These are phyloP conservation scores for Solanum microdontum DNA, from an alignment of 257 asterid species.

Conservation along the genomic window DNA sequence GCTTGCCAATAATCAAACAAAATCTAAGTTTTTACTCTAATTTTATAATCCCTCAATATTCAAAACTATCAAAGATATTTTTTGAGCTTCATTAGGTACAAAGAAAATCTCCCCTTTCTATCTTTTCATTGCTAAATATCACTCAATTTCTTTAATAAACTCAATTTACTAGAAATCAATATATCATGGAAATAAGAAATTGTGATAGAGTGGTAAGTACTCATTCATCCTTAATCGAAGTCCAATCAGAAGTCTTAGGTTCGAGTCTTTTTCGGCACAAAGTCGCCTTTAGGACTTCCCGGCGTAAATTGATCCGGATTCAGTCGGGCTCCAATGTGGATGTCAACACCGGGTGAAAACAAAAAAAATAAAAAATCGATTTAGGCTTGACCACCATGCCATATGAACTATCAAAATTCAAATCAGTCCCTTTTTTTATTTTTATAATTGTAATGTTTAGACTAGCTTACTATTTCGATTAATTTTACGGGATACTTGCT, in stretches of 20 bases:
- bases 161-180: background rate
- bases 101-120: background rate
- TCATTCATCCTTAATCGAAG: too few relatives aligned
- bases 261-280: too few relatives aligned
- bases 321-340: too few relatives aligned
- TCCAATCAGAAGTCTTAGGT: too few relatives aligned
- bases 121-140: background rate
- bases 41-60: background rate
- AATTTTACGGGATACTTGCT: background rate
- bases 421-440: background rate
- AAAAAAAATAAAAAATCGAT: too few relatives aligned
- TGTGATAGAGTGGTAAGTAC: too few relatives aligned
- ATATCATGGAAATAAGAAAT: background rate
- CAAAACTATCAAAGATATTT: background rate
- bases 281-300: background rate
- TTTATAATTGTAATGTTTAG: background rate
- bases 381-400: background rate
- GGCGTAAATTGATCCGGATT: too few relatives aligned
- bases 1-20: background rate
- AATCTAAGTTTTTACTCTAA: background rate
- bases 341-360: accelerated
- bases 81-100: background rate
- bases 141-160: background rate
- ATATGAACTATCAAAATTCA: background rate
- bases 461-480: background rate